These are phyloP conservation scores for Plasmodium ovale DNA, from an alignment of 169 alveolate species.

Conservation along the genomic window DNA sequence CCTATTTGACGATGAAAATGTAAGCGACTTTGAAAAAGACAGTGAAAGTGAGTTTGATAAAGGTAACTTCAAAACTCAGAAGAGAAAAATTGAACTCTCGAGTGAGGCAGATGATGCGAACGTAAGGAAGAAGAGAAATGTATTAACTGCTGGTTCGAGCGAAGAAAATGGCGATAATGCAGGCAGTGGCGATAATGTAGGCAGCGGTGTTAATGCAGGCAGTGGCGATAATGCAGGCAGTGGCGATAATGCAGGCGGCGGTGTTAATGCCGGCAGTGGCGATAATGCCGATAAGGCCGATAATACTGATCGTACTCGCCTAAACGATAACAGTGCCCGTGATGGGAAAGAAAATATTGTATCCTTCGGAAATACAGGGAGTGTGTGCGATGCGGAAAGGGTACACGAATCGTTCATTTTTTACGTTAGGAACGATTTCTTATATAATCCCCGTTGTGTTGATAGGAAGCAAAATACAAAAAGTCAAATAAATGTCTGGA, in stretches of 20 bases:
- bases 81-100: not conserved
- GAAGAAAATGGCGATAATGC: too few relatives aligned
- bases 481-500: not conserved
- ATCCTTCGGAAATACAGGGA: slow-evolving; percentile 31
- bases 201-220: too few relatives aligned
- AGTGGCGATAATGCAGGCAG: too few relatives aligned
- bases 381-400: slow-evolving; percentile 17
- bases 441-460: not conserved
- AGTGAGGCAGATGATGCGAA: not conserved
- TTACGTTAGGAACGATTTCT: slow-evolving; percentile 4
- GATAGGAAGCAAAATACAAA: slow-evolving; percentile 1
- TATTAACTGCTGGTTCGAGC: too few relatives aligned
- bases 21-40: slow-evolving; percentile 4
- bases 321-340: too few relatives aligned
- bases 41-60: not conserved
- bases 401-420: slow-evolving; percentile 25
- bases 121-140: too few relatives aligned
- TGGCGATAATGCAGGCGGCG: too few relatives aligned
- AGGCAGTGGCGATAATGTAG: too few relatives aligned
- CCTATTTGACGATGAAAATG: slow-evolving; percentile 7
- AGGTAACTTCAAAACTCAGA: not conserved
- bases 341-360: slow-evolving; percentile 11
- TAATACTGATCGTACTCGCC: too few relatives aligned
- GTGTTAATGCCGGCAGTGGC: too few relatives aligned
- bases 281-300: too few relatives aligned